phyloP scores from a whole-genome alignment of 2,329 filamentous ascomycete genomes.

The Penicillium decumbens region DNA sequence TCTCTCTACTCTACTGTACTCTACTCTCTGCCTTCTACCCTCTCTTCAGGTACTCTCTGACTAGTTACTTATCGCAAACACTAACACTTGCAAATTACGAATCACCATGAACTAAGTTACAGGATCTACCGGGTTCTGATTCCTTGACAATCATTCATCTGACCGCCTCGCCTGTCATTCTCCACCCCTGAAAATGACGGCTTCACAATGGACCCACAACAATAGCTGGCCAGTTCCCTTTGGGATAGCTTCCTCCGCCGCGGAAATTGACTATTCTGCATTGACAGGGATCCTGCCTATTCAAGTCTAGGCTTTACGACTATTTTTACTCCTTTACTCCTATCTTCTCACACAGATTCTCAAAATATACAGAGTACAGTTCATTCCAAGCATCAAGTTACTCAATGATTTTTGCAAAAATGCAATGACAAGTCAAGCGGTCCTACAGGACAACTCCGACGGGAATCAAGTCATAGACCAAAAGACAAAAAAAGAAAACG shows the following conservation, averaged over 20 bases:
- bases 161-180: neutral
- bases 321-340: neutral
- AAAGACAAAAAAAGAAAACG: conserved; percentile 7
- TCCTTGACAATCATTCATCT: neutral
- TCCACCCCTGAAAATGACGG: conserved; percentile 9
- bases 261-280: neutral
- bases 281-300: neutral
- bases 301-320: neutral
- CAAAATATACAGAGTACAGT: neutral
- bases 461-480: conserved; percentile 17
- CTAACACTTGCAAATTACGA: too few relatives aligned
- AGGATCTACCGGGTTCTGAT: too few relatives aligned
- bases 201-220: conserved; percentile 15
- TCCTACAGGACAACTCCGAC: conserved; percentile 3
- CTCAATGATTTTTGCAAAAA: conserved; percentile 9
- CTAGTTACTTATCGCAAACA: too few relatives aligned
- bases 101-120: too few relatives aligned
- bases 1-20: neutral
- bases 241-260: neutral
- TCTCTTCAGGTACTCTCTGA: too few relatives aligned
- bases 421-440: conserved; percentile 6
- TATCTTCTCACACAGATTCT: neutral
- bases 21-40: neutral
- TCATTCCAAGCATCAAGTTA: neutral
- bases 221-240: neutral